These are phyloP conservation scores for Ogataea hybrid DNA, from an alignment of 1,139 yeast genomes.

Conservation along the genomic window DNA sequence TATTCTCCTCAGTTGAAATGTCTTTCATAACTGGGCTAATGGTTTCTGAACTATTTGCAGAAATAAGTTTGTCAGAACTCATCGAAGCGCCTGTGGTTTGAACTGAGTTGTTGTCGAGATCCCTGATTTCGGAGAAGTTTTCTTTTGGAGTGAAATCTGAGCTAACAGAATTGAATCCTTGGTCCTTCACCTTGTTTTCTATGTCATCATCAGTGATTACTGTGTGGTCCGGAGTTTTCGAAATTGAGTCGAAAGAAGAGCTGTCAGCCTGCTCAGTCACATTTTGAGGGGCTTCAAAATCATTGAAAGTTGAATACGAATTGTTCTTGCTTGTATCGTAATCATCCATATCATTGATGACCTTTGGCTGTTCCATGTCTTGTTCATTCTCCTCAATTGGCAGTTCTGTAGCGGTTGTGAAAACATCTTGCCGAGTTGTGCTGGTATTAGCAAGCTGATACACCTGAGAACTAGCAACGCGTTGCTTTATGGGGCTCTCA, in stretches of 20 bases:
- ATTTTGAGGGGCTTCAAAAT: conserved; percentile 14
- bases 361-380: neutral
- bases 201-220: conserved; percentile 1
- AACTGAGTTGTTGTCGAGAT: no score
- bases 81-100: no score
- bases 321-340: conserved; percentile 1
- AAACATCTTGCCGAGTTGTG: conserved; percentile 35
- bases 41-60: no score
- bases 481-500: conserved; percentile 7
- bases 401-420: conserved; percentile 43
- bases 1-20: no score
- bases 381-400: conserved; percentile 17
- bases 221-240: conserved; percentile 21
- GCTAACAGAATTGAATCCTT: neutral
- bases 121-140: no score
- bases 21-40: no score
- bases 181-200: neutral
- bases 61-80: no score
- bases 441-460: conserved; percentile 28
- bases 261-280: conserved; percentile 11
- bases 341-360: neutral
- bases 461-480: conserved; percentile 17
- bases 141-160: neutral
- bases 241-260: conserved; percentile 20
- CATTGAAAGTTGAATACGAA: conserved; percentile 5